phyloP scores from a whole-genome alignment of 2,329 filamentous ascomycete species.

The Hypocrella siamensis region DNA sequence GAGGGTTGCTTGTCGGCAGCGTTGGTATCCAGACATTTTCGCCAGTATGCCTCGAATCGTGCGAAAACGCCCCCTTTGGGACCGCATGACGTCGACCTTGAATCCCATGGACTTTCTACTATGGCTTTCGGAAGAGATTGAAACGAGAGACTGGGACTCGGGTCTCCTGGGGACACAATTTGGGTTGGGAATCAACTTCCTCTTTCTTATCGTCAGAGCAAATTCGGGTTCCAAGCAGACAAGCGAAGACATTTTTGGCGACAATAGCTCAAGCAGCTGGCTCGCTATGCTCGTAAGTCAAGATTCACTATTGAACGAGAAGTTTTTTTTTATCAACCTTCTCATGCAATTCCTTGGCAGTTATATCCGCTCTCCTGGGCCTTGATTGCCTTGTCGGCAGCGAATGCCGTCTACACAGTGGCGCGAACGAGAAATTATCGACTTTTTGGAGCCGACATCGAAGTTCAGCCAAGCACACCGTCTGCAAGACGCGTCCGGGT shows the following conservation, averaged over 20 bases:
- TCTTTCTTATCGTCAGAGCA: slow-evolving; percentile 69
- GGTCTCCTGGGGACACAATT: slow-evolving; percentile 61
- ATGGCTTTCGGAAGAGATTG: slow-evolving; percentile 84
- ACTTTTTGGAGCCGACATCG: slow-evolving; percentile 76
- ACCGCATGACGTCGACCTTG: slow-evolving; percentile 67
- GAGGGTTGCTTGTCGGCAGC: not conserved
- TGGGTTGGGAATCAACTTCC: slow-evolving; percentile 60
- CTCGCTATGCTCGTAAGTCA: slow-evolving; percentile 36
- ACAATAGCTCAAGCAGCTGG: slow-evolving; percentile 51
- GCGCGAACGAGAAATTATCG: slow-evolving; percentile 73
- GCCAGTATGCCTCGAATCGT: slow-evolving; percentile 57
- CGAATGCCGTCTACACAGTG: slow-evolving; percentile 73
- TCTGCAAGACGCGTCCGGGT: slow-evolving; percentile 82
- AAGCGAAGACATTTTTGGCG: slow-evolving; percentile 74
- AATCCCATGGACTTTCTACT: slow-evolving; percentile 83
- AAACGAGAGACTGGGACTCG: slow-evolving; percentile 82
- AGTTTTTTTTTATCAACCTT: not conserved
- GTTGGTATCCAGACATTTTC: not conserved
- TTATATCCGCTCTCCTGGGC: slow-evolving; percentile 55
- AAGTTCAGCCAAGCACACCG: slow-evolving; percentile 59
- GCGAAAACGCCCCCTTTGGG: slow-evolving; percentile 59
- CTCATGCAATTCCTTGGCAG: slow-evolving; percentile 21
- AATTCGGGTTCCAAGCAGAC: slow-evolving; percentile 44
- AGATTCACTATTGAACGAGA: not conserved
- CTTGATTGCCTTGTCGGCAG: slow-evolving; percentile 47